phyloP scores from a whole-genome alignment of 2,329 filamentous ascomycete species.

The Monascus ruber region DNA sequence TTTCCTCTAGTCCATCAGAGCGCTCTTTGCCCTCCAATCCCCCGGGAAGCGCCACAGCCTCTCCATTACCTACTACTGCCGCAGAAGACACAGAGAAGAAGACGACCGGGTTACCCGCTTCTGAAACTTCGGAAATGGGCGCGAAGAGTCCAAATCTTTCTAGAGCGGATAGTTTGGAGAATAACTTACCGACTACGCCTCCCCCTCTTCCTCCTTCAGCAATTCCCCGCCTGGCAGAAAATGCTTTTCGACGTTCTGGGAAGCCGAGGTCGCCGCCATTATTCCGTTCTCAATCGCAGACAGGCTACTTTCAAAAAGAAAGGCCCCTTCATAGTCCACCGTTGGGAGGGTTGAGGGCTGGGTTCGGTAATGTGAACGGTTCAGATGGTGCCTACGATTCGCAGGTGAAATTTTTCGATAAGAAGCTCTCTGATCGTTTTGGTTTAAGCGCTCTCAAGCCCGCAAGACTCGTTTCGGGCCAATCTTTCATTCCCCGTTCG shows the following conservation, averaged over 20 bases:
- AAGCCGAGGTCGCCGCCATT: slow-evolving; percentile 36
- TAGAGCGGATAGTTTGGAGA: slow-evolving; percentile 3
- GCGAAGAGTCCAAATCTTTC: slow-evolving; percentile 7
- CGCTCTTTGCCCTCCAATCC: slow-evolving; percentile 5
- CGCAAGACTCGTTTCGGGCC: slow-evolving; percentile 34
- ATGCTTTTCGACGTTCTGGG: slow-evolving; percentile 23
- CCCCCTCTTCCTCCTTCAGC: slow-evolving; percentile 21
- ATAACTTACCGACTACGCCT: slow-evolving; percentile 11
- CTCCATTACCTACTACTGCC: slow-evolving; percentile 2
- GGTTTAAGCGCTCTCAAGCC: slow-evolving; percentile 55
- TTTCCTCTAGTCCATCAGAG: slow-evolving; percentile 23
- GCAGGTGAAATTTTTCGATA: slow-evolving; percentile 45
- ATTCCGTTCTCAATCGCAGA: slow-evolving; percentile 33
- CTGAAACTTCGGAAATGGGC: slow-evolving; percentile 5
- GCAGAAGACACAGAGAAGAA: slow-evolving; percentile 4
- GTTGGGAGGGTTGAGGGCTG: slow-evolving; percentile 12
- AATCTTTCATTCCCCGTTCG: slow-evolving; percentile 79
- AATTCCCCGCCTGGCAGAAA: slow-evolving; percentile 30
- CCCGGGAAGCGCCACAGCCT: slow-evolving; percentile 2
- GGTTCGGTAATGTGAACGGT: slow-evolving; percentile 10
- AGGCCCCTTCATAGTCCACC: slow-evolving; percentile 3
- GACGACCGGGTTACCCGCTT: slow-evolving; percentile 2
- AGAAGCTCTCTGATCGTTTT: slow-evolving; percentile 64
- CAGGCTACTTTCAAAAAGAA: no score
- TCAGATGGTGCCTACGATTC: slow-evolving; percentile 13